phyloP scores from a whole-genome alignment of 441 rosid genomes.

The Manihot esculenta region DNA sequence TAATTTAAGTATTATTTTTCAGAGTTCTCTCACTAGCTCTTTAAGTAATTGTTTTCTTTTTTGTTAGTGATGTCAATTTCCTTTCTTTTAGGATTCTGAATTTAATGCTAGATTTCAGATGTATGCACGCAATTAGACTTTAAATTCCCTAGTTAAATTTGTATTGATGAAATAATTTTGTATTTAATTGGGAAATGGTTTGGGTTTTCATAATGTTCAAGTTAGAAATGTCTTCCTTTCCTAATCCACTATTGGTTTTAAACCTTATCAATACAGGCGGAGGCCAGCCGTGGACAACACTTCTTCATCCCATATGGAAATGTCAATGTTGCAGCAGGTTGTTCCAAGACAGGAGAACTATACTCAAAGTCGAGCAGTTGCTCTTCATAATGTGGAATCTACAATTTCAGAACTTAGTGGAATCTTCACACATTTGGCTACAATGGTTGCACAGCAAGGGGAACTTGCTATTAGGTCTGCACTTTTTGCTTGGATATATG shows the following conservation, averaged over 20 bases:
- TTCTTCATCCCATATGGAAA: conserved; percentile 77
- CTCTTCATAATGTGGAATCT: conserved; percentile 88
- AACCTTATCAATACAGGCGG: conserved; percentile 51
- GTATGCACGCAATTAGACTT: not conserved
- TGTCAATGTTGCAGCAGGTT: conserved; percentile 90
- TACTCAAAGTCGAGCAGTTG: conserved; percentile 64
- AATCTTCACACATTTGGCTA: conserved; percentile 89
- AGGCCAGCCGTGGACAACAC: conserved; percentile 67
- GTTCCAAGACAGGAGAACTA: conserved; percentile 78
- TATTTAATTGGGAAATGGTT: not conserved
- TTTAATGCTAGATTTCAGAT: not conserved
- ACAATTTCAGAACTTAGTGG: conserved; percentile 92
- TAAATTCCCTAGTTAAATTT: not conserved
- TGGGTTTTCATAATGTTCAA: not conserved
- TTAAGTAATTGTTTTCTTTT: not conserved
- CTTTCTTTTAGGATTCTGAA: not conserved
- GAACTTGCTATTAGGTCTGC: conserved; percentile 86
- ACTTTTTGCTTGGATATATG: conserved; percentile 12
- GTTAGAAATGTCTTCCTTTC: conserved; percentile 7
- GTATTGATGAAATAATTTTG: not conserved
- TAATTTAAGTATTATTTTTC: too few relatives aligned
- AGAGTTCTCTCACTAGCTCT: too few relatives aligned
- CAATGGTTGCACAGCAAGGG: conserved; percentile 94
- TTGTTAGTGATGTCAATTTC: not conserved
- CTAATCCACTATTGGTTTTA: conserved; percentile 14